Evolutionary conservation across 306 rosid species (phyloP), one percentile per base, ranked within the genome.

Genomic region (Malus domestica): DNA sequence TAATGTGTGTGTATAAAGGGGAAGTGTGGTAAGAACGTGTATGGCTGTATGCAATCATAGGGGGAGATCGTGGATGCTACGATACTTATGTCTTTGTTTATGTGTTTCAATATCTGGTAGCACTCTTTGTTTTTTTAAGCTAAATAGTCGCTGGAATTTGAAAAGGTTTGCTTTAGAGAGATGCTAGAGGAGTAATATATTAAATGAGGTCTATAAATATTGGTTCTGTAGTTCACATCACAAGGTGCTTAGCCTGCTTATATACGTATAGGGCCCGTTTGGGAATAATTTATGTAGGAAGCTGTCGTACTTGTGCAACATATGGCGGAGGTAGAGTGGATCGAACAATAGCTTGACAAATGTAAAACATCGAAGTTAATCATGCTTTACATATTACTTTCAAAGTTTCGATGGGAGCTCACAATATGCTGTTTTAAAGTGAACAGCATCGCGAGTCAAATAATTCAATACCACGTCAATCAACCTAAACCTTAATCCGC

Each of bases 31-130:
- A 82, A 85, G 86, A 87, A 88, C 93, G 83, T 89, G 83, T 87
- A 79, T 88, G 91, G 91, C 77, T 86, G 85, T 83, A 58, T 83
- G 83, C 78, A 82, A 89, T 86, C 80, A 83, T 83, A 82, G 80
- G 58, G 81, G 83, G 80, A 71, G 85, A 83, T 86, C 90, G 88
- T 86, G 94, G 80, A 80, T 68, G n/a, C 46, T 7, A 44, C 78
- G 80, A 81, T 1, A 35, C 42, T 35, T 0, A 35, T 35, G 42
- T 7, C 42, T 35, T 81, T 82, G 68, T 81, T 76, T 49, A 58
- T 72, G 70, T 44, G 70, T 27, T 74, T 20, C 68, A 73, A 25
- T 40, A 22, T 59, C 18, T n/a, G 58, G 68, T 25, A 74, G 77
- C 57, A 59, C 42, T 42, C 23, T 46, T 46, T 4, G 62, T 73